Evolutionary conservation across 805 yeast genomes (phyloP).

Genomic region (Candida pseudoglaebosa): DNA sequence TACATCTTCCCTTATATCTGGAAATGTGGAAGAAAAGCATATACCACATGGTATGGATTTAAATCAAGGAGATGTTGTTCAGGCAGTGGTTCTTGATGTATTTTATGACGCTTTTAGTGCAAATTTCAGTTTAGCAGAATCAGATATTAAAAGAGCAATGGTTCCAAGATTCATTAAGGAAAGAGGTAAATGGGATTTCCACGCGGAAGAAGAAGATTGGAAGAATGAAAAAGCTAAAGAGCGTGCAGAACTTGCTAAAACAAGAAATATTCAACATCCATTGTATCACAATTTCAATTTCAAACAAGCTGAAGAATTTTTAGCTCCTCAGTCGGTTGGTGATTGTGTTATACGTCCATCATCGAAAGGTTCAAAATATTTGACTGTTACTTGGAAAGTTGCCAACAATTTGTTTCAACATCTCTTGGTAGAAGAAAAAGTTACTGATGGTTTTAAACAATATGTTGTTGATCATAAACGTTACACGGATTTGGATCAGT

Average conservation of each 20-base stretch:
- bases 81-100: conserved; percentile 69
- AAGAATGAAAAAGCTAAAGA: conserved; percentile 56
- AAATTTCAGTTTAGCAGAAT: conserved; percentile 64
- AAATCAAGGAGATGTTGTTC: conserved; percentile 73
- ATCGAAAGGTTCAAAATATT: conserved; percentile 79
- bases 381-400: conserved; percentile 95
- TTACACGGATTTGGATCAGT: conserved; percentile 89
- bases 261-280: conserved; percentile 87
- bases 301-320: conserved; percentile 86
- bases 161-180: conserved; percentile 47
- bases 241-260: conserved; percentile 61
- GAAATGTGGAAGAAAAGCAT: conserved; percentile 43
- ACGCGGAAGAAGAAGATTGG: conserved; percentile 65
- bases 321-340: conserved; percentile 87
- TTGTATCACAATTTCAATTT: conserved; percentile 79
- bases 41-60: conserved; percentile 43
- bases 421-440: conserved; percentile 75
- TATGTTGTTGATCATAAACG: conserved; percentile 63
- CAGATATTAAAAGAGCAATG: conserved; percentile 56
- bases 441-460: conserved; percentile 56
- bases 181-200: conserved; percentile 74
- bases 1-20: conserved; percentile 40
- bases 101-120: conserved; percentile 75
- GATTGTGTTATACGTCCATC: conserved; percentile 94
- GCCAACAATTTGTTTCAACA: conserved; percentile 90